Base-by-base conservation (phyloP, 305 asterid genomes). In the Fraxinus angustifolia region DNA sequence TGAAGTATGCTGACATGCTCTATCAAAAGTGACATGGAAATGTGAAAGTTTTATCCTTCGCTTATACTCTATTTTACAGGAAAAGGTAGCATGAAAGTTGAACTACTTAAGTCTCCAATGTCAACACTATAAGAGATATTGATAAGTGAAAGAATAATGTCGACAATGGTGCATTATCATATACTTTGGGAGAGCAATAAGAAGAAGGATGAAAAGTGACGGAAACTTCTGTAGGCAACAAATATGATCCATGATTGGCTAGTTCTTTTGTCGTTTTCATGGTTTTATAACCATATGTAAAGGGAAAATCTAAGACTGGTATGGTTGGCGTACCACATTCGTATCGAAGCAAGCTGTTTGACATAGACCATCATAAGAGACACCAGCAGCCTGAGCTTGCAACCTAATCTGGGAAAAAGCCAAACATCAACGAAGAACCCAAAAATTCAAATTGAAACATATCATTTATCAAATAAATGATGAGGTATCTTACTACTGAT, bases 331-430 rank as follows among this genome's bases (percentile, higher is more conserved):
- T 86, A 94, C 97, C 85, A 84, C 19, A 77, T 79, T 87, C 84
- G 85, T 72, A 77, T 81, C 89, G 30, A 83, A 81, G 86, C 91
- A 88, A 45, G 84, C 86, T 34, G 85, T 28, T 75, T 73, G 84
- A 77, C 89, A 83, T 1, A 90, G 80, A 75, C 83, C 85, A 79
- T 84, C 82, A 78, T 88, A 87, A 73, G 94, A 90, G 30, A 88
- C 92, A 48, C 97, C 92, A 77, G 97, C 97, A 72, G 98, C 97
- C 89, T 95, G 99, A 74, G 98, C 97, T 89, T 95, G 99, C 89
- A 95, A 87, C 91, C 99, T 92, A 40, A 95, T 93, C 99, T 93
- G 92, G 12, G 82, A 78, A 84, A 74, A 84, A 73, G 56, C 79
- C 75, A 79, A 82, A 79, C 4, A 78, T 79, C 62, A 80, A 76